Conservation (phyloP, 192 early-diverging fungal species). For the Coemansia javaensis region DNA sequence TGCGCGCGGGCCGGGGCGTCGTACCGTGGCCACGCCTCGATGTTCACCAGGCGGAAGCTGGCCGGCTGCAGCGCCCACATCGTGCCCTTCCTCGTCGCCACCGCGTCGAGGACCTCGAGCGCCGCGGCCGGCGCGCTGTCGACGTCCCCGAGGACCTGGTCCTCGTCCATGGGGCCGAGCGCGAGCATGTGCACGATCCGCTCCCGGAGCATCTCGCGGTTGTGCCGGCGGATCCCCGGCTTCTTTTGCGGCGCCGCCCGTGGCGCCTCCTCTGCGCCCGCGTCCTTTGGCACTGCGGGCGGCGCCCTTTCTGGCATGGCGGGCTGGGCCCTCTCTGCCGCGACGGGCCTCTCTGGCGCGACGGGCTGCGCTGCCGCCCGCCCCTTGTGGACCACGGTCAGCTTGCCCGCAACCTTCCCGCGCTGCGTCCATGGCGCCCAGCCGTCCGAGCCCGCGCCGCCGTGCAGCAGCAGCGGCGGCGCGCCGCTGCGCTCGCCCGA, state of each 20-base stretch:
- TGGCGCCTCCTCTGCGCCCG: not conserved
- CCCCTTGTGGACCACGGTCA: slow-evolving; percentile 13
- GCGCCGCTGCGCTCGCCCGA: slow-evolving; percentile 28
- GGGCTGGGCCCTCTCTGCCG: too few relatives aligned
- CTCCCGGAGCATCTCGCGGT: slow-evolving; percentile 35
- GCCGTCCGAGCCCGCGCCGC: slow-evolving; percentile 5
- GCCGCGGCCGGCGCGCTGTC: slow-evolving; percentile 13
- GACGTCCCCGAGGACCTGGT: slow-evolving; percentile 8
- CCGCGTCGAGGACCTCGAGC: slow-evolving; percentile 11
- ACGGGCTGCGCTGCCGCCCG: not conserved
- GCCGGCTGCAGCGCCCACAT: slow-evolving; percentile 49
- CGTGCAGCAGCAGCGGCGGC: slow-evolving; percentile 35
- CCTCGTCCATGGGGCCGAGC: slow-evolving; percentile 10
- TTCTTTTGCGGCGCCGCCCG: slow-evolving; percentile 37
- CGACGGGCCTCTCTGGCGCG: too few relatives aligned
- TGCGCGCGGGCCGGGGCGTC: slow-evolving; percentile 24
- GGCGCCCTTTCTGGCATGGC: not conserved
- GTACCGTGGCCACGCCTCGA: slow-evolving; percentile 54
- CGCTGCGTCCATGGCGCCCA: slow-evolving; percentile 36
- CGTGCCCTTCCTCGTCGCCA: slow-evolving; percentile 8
- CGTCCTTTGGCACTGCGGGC: not conserved
- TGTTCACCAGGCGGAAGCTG: slow-evolving; percentile 49
- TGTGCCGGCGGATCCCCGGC: slow-evolving; percentile 38
- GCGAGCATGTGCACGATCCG: slow-evolving; percentile 33
- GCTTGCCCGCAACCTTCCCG: slow-evolving; percentile 32